phyloP scores from a whole-genome alignment of 371 early-diverging fungal species.

The Sporodiniella umbellata region DNA sequence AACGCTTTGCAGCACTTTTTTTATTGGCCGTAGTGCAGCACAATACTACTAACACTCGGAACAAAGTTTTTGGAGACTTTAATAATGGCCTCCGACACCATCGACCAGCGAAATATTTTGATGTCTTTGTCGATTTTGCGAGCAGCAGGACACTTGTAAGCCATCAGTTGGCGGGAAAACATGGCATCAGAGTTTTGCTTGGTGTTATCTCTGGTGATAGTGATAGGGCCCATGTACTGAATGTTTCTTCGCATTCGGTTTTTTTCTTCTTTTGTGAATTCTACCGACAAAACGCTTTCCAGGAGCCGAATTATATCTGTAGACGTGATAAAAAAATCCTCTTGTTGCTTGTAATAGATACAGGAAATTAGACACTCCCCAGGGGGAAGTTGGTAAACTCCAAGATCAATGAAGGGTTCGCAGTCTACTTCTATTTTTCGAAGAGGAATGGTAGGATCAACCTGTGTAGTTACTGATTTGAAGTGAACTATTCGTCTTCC shows the following conservation, averaged over 20 bases:
- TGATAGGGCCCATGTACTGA: constrained; percentile 73
- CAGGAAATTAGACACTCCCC: constrained; percentile 60
- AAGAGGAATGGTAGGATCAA: neutral
- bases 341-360: constrained; percentile 70
- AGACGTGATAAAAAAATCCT: constrained; percentile 71
- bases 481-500: neutral
- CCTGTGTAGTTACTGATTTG: neutral
- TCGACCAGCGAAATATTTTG: constrained; percentile 78
- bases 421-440: neutral
- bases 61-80: constrained; percentile 76
- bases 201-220: constrained; percentile 60
- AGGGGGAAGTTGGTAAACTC: too few species aligned
- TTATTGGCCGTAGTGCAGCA: too few species aligned
- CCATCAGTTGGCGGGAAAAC: constrained; percentile 80
- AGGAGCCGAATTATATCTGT: constrained; percentile 73
- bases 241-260: constrained; percentile 82
- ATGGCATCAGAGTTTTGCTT: constrained; percentile 62
- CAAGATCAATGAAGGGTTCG: too few species aligned
- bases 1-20: too few species aligned
- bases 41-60: constrained; percentile 40
- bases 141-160: constrained; percentile 76
- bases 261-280: constrained; percentile 75
- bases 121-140: constrained; percentile 89
- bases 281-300: constrained; percentile 62
- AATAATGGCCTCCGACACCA: constrained; percentile 64